A percentile compares a stretch with the other conserved stretches of the same genome.
phyloP scores from a whole-genome alignment of 305 asterid species.

The Fraxinus velutina region DNA sequence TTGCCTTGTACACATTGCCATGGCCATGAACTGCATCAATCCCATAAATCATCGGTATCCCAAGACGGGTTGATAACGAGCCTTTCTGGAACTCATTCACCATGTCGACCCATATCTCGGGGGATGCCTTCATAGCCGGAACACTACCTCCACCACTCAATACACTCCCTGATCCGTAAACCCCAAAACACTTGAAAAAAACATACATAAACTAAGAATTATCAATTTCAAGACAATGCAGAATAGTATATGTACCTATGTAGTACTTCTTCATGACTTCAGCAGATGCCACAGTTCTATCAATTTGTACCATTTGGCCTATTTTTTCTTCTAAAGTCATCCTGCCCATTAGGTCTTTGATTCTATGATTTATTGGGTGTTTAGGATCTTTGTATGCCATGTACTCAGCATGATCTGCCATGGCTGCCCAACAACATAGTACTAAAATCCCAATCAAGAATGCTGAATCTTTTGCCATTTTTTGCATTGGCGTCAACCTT shows the following conservation, averaged over 20 bases:
- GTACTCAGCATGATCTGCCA: conserved; percentile 33
- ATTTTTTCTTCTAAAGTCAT: conserved; percentile 49
- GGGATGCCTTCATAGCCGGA: conserved; percentile 36
- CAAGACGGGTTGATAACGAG: conserved; percentile 42
- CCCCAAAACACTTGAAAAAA: neutral
- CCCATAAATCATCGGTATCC: conserved; percentile 57
- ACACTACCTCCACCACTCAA: conserved; percentile 54
- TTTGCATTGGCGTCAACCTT: conserved; percentile 20
- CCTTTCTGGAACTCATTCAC: conserved; percentile 43
- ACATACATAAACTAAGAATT: neutral
- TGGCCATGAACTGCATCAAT: conserved; percentile 58
- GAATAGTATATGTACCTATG: conserved; percentile 26
- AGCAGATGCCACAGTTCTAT: conserved; percentile 34
- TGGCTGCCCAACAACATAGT: conserved; percentile 22
- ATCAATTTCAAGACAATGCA: neutral
- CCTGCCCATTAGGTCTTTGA: conserved; percentile 38
- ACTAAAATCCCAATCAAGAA: conserved; percentile 27
- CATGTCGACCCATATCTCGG: conserved; percentile 48
- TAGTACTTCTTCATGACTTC: conserved; percentile 37
- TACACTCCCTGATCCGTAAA: conserved; percentile 40
- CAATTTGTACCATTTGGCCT: conserved; percentile 55
- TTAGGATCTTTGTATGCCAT: conserved; percentile 35
- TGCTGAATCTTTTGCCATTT: conserved; percentile 26
- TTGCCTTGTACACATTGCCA: conserved; percentile 44
- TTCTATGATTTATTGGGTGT: conserved; percentile 36